phyloP scores from a whole-genome alignment of 2,329 filamentous ascomycete species.

The Claviceps lovelessii region DNA sequence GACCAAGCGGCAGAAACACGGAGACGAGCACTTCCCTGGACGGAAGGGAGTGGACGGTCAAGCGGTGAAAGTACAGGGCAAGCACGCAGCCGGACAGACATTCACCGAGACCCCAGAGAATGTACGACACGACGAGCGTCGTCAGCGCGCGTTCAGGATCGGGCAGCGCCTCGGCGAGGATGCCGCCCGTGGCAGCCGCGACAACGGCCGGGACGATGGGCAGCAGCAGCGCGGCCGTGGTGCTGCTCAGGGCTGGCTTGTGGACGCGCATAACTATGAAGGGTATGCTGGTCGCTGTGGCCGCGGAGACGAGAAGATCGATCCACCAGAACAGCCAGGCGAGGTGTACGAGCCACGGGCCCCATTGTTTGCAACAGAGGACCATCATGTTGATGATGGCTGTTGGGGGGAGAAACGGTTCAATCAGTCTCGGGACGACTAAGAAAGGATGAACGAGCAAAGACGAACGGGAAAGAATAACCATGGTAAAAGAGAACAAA shows the following conservation, averaged over 20 bases:
- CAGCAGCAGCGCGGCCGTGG: slow-evolving; percentile 51
- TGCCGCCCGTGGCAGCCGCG: slow-evolving; percentile 47
- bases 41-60: slow-evolving; percentile 52
- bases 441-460: too few relatives aligned
- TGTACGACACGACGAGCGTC: slow-evolving; percentile 50
- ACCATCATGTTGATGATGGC: slow-evolving; percentile 52
- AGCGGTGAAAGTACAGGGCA: slow-evolving; percentile 54
- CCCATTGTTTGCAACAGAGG: slow-evolving; percentile 48
- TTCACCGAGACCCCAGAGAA: slow-evolving; percentile 53
- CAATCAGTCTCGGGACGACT: not conserved
- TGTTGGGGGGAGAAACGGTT: slow-evolving; percentile 1
- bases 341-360: slow-evolving; percentile 37
- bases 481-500: too few relatives aligned
- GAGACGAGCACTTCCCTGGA: slow-evolving; percentile 53
- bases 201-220: slow-evolving; percentile 55
- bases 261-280: slow-evolving; percentile 39
- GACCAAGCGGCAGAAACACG: slow-evolving; percentile 52
- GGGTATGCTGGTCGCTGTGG: slow-evolving; percentile 39
- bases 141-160: slow-evolving; percentile 39
- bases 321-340: slow-evolving; percentile 47
- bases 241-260: slow-evolving; percentile 34
- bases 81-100: slow-evolving; percentile 46
- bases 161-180: slow-evolving; percentile 46
- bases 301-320: slow-evolving; percentile 36
- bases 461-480: too few relatives aligned